Conservation (phyloP, 2,329 filamentous ascomycete genomes). For the Anisogramma anomala region DNA sequence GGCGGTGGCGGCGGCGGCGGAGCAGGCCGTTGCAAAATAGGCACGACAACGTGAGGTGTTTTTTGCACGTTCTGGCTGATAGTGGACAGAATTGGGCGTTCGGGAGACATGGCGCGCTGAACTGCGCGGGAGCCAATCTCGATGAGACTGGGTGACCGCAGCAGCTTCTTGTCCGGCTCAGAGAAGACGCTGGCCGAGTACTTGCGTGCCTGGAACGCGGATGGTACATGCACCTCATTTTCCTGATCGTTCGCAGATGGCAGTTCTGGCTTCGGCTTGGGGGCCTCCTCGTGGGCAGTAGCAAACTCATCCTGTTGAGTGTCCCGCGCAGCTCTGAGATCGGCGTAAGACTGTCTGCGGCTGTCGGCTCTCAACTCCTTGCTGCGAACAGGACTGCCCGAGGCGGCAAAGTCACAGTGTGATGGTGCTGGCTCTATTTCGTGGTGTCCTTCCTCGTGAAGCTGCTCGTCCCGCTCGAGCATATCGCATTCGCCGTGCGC, state of each 20-base stretch:
- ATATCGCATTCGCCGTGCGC: constrained; percentile 31
- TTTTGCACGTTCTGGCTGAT: constrained; percentile 38
- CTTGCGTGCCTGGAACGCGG: constrained; percentile 54
- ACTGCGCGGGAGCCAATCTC: constrained; percentile 29
- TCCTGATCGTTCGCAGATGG: constrained; percentile 67
- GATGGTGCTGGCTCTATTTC: constrained; percentile 26
- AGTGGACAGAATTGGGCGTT: constrained; percentile 42
- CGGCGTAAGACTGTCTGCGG: constrained; percentile 28
- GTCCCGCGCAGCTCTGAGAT: constrained; percentile 24
- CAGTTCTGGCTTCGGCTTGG: constrained; percentile 36
- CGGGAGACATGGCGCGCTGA: constrained; percentile 35
- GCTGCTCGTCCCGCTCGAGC: constrained; percentile 30
- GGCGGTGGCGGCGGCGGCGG: constrained; percentile 70
- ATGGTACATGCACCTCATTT: constrained; percentile 54
- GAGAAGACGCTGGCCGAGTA: constrained; percentile 28
- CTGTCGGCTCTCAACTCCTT: constrained; percentile 32
- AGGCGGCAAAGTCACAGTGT: constrained; percentile 38
- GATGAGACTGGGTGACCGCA: constrained; percentile 34
- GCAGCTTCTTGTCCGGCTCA: constrained; percentile 39
- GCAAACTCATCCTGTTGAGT: constrained; percentile 23
- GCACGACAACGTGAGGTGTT: constrained; percentile 42
- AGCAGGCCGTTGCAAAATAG: constrained; percentile 48
- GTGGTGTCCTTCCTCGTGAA: constrained; percentile 27
- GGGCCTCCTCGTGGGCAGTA: constrained; percentile 22
- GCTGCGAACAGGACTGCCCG: constrained; percentile 47